Percentiles rank a stretch among this genome's conserved stretches.
These are phyloP conservation scores for Capronia epimyces DNA, from an alignment of 2,329 filamentous ascomycete species.

Conservation along the genomic window DNA sequence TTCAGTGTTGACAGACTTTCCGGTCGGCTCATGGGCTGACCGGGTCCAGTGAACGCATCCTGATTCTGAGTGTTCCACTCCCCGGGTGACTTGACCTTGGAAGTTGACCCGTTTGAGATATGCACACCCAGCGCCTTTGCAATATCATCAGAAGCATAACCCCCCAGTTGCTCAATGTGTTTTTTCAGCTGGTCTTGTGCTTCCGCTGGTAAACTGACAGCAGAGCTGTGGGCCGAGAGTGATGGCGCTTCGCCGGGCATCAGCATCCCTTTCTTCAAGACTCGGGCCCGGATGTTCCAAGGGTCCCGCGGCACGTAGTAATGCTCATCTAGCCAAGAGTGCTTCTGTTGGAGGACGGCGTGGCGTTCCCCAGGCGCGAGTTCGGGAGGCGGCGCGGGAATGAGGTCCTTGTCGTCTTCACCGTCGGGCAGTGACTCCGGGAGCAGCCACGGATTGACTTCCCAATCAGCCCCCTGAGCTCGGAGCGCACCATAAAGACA, in stretches of 20 bases:
- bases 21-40: conserved; percentile 21
- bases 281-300: conserved; percentile 89
- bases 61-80: conserved; percentile 16
- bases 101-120: conserved; percentile 9
- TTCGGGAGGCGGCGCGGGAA: conserved; percentile 32
- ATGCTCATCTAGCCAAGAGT: conserved; percentile 46
- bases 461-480: conserved; percentile 85
- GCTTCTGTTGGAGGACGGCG: conserved; percentile 40
- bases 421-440: conserved; percentile 18
- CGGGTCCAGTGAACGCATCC: conserved; percentile 31
- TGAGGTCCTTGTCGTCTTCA: conserved; percentile 28
- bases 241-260: conserved; percentile 47
- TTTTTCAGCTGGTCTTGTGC: conserved; percentile 31
- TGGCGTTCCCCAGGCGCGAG: conserved; percentile 32
- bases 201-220: conserved; percentile 32
- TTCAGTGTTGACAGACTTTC: conserved; percentile 23
- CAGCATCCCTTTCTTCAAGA: conserved; percentile 73
- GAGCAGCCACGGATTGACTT: conserved; percentile 37
- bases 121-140: conserved; percentile 24
- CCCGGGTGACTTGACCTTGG: conserved; percentile 18
- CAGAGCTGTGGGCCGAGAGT: conserved; percentile 45
- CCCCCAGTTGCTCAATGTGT: conserved; percentile 29
- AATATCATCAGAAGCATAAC: conserved; percentile 27
- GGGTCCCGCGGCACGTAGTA: conserved; percentile 89
- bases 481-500: conserved; percentile 90